Conservation (phyloP, 305 asterid species). For the Fraxinus dipetala region DNA sequence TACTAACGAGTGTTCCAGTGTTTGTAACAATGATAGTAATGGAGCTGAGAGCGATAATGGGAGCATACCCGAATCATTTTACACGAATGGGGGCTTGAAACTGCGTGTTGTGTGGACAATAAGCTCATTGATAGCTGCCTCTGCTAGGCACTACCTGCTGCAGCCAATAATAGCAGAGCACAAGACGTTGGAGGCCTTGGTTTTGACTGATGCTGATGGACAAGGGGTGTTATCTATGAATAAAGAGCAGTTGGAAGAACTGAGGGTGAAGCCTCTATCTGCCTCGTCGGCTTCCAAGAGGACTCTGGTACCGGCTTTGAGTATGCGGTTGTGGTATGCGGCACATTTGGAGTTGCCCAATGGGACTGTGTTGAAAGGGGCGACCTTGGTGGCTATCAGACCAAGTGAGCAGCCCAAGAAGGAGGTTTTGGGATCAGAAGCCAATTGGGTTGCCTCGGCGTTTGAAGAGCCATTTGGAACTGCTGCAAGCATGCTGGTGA, state of each 20-base stretch:
- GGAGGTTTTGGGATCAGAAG: slow-evolving; percentile 33
- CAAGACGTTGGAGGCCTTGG: slow-evolving; percentile 55
- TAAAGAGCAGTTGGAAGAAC: slow-evolving; percentile 67
- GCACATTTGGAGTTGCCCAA: slow-evolving; percentile 43
- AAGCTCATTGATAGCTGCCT: slow-evolving; percentile 68
- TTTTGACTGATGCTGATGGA: slow-evolving; percentile 63
- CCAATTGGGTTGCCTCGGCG: slow-evolving; percentile 39
- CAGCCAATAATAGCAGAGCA: slow-evolving; percentile 70
- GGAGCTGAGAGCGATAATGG: slow-evolving; percentile 43
- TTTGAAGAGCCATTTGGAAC: slow-evolving; percentile 37
- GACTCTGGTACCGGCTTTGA: slow-evolving; percentile 52
- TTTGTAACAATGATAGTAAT: neutral
- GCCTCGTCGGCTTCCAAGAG: slow-evolving; percentile 73
- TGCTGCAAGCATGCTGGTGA: slow-evolving; percentile 47
- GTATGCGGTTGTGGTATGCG: slow-evolving; percentile 50
- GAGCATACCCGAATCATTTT: slow-evolving; percentile 68
- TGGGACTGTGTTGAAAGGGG: slow-evolving; percentile 51
- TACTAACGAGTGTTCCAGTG: slow-evolving; percentile 3
- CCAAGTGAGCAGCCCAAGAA: slow-evolving; percentile 51
- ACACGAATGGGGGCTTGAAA: slow-evolving; percentile 65
- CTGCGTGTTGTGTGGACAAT: slow-evolving; percentile 77
- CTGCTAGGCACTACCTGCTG: slow-evolving; percentile 67
- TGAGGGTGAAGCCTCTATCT: slow-evolving; percentile 67
- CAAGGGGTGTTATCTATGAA: slow-evolving; percentile 70
- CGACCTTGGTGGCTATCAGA: slow-evolving; percentile 52